Percentiles rank a stretch among this genome's conserved stretches.
Conservation (phyloP, 2,329 filamentous ascomycete species). For the Dothistroma pini region DNA sequence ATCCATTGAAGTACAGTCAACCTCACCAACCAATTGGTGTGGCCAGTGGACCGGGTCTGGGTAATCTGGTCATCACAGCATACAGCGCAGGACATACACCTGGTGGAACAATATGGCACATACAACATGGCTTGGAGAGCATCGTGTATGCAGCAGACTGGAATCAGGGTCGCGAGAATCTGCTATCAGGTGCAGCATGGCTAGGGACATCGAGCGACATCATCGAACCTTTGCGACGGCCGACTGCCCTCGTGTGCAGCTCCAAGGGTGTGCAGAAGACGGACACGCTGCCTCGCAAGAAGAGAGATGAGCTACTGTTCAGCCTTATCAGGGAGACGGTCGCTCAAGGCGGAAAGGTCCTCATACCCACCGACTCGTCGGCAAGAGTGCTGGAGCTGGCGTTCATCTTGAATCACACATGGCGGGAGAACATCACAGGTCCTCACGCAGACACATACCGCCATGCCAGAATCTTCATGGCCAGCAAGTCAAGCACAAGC, state of each 20-base stretch:
- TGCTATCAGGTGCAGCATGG: slow-evolving; percentile 91
- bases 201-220: slow-evolving; percentile 88
- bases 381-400: slow-evolving; percentile 90
- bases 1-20: slow-evolving; percentile 93
- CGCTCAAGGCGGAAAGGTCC: slow-evolving; percentile 77
- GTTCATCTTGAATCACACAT: slow-evolving; percentile 88
- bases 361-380: slow-evolving; percentile 93
- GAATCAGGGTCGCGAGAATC: slow-evolving; percentile 97
- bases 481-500: slow-evolving; percentile 79
- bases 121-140: slow-evolving; percentile 93
- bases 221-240: slow-evolving; percentile 87
- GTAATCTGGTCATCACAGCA: slow-evolving; percentile 89
- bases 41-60: slow-evolving; percentile 81
- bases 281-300: slow-evolving; percentile 62
- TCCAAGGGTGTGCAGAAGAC: slow-evolving; percentile 72
- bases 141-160: slow-evolving; percentile 98
- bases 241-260: slow-evolving; percentile 90
- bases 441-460: slow-evolving; percentile 46
- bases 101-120: slow-evolving; percentile 97
- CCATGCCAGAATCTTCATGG: slow-evolving; percentile 66
- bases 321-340: slow-evolving; percentile 77
- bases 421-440: slow-evolving; percentile 55
- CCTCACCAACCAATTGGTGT: slow-evolving; percentile 86
- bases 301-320: slow-evolving; percentile 80
- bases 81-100: slow-evolving; percentile 96